phyloP scores from a whole-genome alignment of 176 grass and related monocot genomes.

The Aegilops longissima region DNA sequence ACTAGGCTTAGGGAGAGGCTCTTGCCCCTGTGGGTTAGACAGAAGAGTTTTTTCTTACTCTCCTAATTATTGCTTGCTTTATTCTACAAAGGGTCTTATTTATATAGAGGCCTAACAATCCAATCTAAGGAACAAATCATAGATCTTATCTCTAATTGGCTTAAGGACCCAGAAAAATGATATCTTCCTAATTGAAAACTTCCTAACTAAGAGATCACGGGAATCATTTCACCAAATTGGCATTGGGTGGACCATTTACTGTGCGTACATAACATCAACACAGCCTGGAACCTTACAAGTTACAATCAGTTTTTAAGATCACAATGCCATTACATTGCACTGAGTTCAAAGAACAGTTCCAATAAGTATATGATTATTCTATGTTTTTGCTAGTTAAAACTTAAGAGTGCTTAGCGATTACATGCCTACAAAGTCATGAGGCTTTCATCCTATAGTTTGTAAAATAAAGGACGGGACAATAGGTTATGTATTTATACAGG shows the following conservation, averaged over 20 bases:
- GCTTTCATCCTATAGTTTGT: constrained; percentile 5
- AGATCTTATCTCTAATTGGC: background rate
- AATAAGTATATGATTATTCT: background rate
- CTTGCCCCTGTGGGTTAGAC: background rate
- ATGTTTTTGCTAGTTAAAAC: background rate
- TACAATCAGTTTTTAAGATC: background rate
- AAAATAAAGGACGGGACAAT: constrained; percentile 2
- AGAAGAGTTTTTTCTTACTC: no score
- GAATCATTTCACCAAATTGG: background rate
- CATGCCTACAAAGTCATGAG: background rate
- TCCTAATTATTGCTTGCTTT: no score
- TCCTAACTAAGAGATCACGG: background rate
- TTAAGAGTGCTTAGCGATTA: background rate
- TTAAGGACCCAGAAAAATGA: background rate
- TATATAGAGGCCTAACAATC: background rate
- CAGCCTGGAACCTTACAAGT: background rate
- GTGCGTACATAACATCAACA: background rate
- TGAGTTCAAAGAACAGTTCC: background rate
- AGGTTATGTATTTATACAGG: background rate
- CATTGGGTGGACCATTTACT: background rate
- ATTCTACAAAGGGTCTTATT: no score
- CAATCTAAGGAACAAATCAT: background rate
- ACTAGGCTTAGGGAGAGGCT: background rate
- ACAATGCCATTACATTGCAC: background rate
- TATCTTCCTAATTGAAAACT: background rate